A percentile compares a stretch with the other conserved stretches of the same genome.
These are phyloP conservation scores for Neurospora sp. DNA, from an alignment of 495 filamentous ascomycete genomes.

Conservation along the genomic window DNA sequence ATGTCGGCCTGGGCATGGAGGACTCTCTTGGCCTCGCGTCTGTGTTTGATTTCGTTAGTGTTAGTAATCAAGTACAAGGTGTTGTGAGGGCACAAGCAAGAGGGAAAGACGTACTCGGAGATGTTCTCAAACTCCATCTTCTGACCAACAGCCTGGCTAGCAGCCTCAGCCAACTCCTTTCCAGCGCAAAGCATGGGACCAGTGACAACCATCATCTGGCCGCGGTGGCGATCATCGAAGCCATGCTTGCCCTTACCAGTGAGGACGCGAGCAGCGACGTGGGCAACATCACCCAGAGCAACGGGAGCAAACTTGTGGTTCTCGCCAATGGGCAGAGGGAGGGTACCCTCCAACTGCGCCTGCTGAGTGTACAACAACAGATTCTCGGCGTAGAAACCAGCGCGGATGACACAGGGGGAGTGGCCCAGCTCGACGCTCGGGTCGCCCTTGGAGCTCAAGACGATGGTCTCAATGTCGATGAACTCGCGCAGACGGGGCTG, in stretches of 20 bases:
- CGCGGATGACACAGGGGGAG: slow-evolving; percentile 42
- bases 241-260: slow-evolving; percentile 43
- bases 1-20: slow-evolving; percentile 31
- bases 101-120: slow-evolving; percentile 28
- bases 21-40: slow-evolving; percentile 37
- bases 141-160: slow-evolving; percentile 37
- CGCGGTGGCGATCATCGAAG: slow-evolving; percentile 44
- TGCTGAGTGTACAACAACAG: slow-evolving; percentile 42
- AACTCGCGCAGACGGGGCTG: slow-evolving; percentile 47
- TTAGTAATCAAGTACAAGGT: background rate
- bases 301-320: slow-evolving; percentile 47
- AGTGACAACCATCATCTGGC: slow-evolving; percentile 46
- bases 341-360: slow-evolving; percentile 31
- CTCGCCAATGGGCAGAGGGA: slow-evolving; percentile 42
- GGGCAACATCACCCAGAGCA: slow-evolving; percentile 40
- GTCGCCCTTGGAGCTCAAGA: slow-evolving; percentile 41
- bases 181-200: slow-evolving; percentile 46
- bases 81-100: background rate
- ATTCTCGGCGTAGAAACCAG: slow-evolving; percentile 50
- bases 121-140: slow-evolving; percentile 46
- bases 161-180: slow-evolving; percentile 41
- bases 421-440: slow-evolving; percentile 27
- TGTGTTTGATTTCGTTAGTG: slow-evolving; percentile 10
- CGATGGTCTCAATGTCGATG: slow-evolving; percentile 39
- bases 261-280: slow-evolving; percentile 43